Evolutionary conservation across 768 basidiomycete species (phyloP).

Genomic region (Pleurotus giganteus): DNA sequence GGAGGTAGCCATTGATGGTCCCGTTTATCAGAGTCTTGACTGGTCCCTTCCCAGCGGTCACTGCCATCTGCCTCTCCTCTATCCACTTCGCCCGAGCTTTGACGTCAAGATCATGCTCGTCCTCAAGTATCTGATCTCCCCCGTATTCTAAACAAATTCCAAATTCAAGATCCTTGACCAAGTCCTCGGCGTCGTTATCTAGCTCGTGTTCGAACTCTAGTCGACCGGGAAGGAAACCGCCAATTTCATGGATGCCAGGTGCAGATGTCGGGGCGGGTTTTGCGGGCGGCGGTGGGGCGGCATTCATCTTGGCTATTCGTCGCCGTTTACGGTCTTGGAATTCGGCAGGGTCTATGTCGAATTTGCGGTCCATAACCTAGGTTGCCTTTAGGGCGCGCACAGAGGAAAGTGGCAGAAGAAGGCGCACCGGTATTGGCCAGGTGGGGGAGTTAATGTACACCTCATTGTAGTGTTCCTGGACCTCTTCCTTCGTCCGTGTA

Average conservation of each 20-base stretch:
- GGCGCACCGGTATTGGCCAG: conserved; percentile 79
- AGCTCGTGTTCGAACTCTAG: conserved; percentile 97
- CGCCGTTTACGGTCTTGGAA: conserved; percentile 90
- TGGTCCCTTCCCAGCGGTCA: conserved; percentile 33
- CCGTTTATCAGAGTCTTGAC: conserved; percentile 43
- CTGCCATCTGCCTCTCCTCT: conserved; percentile 36
- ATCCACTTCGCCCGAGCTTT: conserved; percentile 52
- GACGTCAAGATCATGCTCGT: conserved; percentile 75
- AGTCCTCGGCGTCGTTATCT: conserved; percentile 95
- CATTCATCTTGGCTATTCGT: conserved; percentile 80
- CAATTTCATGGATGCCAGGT: conserved; percentile 89
- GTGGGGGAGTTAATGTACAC: conserved; percentile 76
- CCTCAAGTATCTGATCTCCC: conserved; percentile 78
- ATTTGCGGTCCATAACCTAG: conserved; percentile 55
- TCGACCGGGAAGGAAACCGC: conserved; percentile 92
- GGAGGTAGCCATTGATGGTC: conserved; percentile 41
- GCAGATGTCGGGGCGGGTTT: conserved; percentile 84
- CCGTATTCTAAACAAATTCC: conserved; percentile 84
- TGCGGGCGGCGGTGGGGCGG: conserved; percentile 49
- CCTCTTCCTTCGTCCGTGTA: conserved; percentile 90
- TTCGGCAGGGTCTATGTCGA: conserved; percentile 73
- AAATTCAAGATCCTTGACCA: conserved; percentile 95
- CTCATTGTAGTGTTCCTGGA: conserved; percentile 82
- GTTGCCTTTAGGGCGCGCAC: conserved; percentile 13
- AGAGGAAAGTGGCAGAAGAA: conserved; percentile 2